Percentiles rank a stretch among this genome's conserved stretches.
These are phyloP conservation scores for Panicum miliaceum DNA, from an alignment of 176 grass and related monocot genomes.

Conservation along the genomic window DNA sequence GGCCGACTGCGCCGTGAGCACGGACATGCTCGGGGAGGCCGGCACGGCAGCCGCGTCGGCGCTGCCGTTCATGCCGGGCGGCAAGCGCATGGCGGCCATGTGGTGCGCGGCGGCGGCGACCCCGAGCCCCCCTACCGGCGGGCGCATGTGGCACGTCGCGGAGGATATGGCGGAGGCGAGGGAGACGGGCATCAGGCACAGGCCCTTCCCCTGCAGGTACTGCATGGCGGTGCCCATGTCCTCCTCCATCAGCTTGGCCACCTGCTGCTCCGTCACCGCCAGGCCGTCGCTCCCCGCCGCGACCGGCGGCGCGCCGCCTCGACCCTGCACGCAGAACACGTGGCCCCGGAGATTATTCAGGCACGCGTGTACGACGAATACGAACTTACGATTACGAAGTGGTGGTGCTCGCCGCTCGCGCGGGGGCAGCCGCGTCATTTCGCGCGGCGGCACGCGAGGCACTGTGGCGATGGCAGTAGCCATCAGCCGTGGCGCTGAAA, in stretches of 20 bases:
- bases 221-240: constrained; percentile 99
- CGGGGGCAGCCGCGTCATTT: constrained; percentile 50
- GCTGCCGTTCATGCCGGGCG: constrained; percentile 15
- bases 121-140: constrained; percentile 4
- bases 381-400: no score
- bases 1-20: constrained; percentile 55
- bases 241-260: constrained; percentile 96
- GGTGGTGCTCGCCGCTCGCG: background rate
- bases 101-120: constrained; percentile 29
- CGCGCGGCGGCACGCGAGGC: constrained; percentile 47
- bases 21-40: constrained; percentile 60
- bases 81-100: constrained; percentile 34
- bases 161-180: constrained; percentile 95
- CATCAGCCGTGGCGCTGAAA: constrained; percentile 56
- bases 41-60: constrained; percentile 19
- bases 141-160: constrained; percentile 61
- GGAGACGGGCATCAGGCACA: constrained; percentile 97
- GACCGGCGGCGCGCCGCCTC: constrained; percentile 31
- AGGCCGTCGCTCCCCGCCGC: constrained; percentile 57
- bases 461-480: constrained; percentile 54
- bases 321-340: constrained; percentile 42
- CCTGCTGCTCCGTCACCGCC: constrained; percentile 94
- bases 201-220: constrained; percentile 97
- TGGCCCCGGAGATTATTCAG: background rate
- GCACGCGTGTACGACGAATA: background rate